Base-by-base conservation (phyloP, 108 stramenopile genomes). In the Conticribra guillardii region DNA sequence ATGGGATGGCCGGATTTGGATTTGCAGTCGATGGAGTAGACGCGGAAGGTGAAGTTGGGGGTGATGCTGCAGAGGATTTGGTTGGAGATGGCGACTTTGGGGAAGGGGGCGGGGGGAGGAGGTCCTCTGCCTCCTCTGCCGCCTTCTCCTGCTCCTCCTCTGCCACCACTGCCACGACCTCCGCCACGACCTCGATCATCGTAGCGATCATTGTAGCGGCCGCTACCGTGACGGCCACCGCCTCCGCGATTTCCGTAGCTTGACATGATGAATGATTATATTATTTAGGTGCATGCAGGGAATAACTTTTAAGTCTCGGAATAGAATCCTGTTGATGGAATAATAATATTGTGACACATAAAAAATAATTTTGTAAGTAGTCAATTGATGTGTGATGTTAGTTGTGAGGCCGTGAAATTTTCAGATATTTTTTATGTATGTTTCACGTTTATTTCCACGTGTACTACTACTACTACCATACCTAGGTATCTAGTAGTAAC, bases 41-140 rank as follows among this genome's bases (percentile, higher is more conserved):
- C 51, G 60, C 53, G 83, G 61, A 87, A 87, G 19, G 60, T 60
- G 32, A 88, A 79, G 53, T 56, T 55, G 44, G 75, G 81, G 19
- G 79, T 49, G 41, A 64, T 15, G 11, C 9, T 15, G 22, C 33
- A 34, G 53, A 28, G 15, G 22, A 54, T 41, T 1, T 41, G 7
- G 53, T 67, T 54, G 37, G 53, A 67, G 2, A 26, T 27, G 15
- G 53, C 63, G 19, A 32, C 24, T 34, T 24, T 11, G 33, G 53
- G 52, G 46, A 26, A 54, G 22, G 19, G 53, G 9, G 53, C 3
- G 28, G 9, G 21, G 21, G 52, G 23, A 3, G 28, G 26, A 27
- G 29, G 29, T 16, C 48, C 31, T 30, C 63, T 14, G 26, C 30
- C 50, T 50, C 63, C 30, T 2, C 50, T 28, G 19, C 51, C 19